Base-by-base conservation (phyloP, 2,329 filamentous ascomycete species). In the Trichoderma polysporum region DNA sequence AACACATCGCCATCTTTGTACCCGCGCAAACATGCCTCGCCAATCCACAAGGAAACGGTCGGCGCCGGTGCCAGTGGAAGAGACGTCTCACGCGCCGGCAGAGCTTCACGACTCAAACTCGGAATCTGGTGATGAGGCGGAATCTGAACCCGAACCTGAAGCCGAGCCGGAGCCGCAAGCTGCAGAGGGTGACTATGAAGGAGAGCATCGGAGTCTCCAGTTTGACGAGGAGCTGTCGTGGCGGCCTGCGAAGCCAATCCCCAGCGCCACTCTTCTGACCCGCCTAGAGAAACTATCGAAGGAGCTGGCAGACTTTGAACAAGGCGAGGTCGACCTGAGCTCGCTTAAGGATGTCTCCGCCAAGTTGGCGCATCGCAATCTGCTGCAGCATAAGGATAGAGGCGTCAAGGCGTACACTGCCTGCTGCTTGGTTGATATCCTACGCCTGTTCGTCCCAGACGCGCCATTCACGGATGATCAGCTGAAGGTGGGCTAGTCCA, bases 401-500 rank as follows among this genome's bases (percentile, higher is more conserved):
- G 95, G 95, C 66, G 93, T 99, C 70, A 91, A 91, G 78, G 94
- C 95, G 29, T 97, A 91, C 82, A 88, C 92, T 35, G 90, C 93
- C 50, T 92, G 92, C 74, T 98, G 94, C 77, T 84, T 98, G 69
- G 93, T 97, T 64, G 95, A 99, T 77, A 91, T 99, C 72, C 86
- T 99, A 76, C 90, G 92, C 73, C 85, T 99, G 66, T 97, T 93
- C 79, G 95, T 95, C 31, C 95, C 95, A 0, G 90, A 98, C 83
- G 95, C 95, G 76, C 95, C 95, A 19, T 98, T 97, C 79, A 96
- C 93, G 27, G 88, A 88, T 47, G 88, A 91, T 68, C 94, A 98
- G 81, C 85, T 98, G 70, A 97, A 96, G 90, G 93, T 94, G 79
- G 71, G 82, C 73, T 15, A 50, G 17, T 19, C 25, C 6, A 37